These are phyloP conservation scores for Tetrahymena thermophila DNA, from an alignment of 73 alveolate species.

Conservation along the genomic window DNA sequence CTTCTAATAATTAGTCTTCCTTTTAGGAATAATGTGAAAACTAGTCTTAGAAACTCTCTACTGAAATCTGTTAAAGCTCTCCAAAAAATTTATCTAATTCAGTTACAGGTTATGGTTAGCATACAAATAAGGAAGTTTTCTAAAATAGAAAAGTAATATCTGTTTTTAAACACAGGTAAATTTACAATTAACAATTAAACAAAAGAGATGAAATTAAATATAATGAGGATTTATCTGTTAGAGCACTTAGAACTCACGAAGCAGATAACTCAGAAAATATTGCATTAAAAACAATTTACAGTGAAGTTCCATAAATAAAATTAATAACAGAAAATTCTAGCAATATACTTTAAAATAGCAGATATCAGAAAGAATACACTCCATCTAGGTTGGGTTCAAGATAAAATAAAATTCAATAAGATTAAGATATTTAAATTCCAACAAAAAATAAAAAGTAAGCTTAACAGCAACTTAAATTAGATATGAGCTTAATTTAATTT, in stretches of 20 bases:
- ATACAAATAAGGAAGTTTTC: not conserved
- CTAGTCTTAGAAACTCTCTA: not conserved
- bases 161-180: not conserved
- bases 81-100: not conserved
- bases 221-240: not conserved
- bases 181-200: not conserved
- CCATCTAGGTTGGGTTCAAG: not conserved
- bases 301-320: not conserved
- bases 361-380: not conserved
- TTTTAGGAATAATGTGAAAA: not conserved
- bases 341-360: not conserved
- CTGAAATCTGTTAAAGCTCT: not conserved
- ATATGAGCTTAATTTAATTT: not conserved
- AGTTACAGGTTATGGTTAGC: not conserved
- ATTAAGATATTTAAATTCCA: not conserved
- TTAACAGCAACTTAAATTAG: not conserved
- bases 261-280: not conserved
- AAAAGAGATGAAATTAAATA: not conserved
- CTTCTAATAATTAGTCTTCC: not conserved
- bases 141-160: not conserved
- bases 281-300: not conserved
- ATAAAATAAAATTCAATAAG: not conserved
- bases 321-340: not conserved
- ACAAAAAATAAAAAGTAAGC: not conserved
- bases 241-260: not conserved